Evolutionary conservation across 306 rosid species (phyloP), one percentile per base, ranked within the genome.

Genomic region (Vigna radiata): DNA sequence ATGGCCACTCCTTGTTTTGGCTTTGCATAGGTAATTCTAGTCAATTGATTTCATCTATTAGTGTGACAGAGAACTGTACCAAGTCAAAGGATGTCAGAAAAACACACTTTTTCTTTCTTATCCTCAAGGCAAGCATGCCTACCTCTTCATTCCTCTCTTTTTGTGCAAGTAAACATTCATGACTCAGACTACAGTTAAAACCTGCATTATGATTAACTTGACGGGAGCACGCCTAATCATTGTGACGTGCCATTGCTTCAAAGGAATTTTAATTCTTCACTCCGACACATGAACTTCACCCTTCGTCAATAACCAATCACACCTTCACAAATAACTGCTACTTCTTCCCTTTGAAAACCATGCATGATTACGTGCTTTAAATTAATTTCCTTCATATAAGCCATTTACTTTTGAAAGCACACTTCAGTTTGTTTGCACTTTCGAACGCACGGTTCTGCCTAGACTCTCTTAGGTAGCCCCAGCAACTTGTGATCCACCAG

Each of bases 141-240:
- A 39, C 25, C 23, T 68, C 54, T 69, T n/a, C 18, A 54, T 18
- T 37, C 31, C 80, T 70, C 70, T 74, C 44, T 65, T 27, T 47
- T n/a, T 14, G 47, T 56, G 74, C 70, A 67, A 77, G 75, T 62
- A 62, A 43, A 43, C 14, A 33, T 60, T 41, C 19, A 76, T 78
- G 79, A 36, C 61, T 8, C 58, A 21, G 25, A n/a, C 17, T 16
- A 72, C 56, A 79, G 86, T 64, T 70, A 78, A 77, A 37, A 72
- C 61, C 74, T 39, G 63, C 71, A 75, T 77, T 65, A 83, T 76
- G 23, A 64, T 64, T 75, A 79, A 79, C 78, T 79, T 79, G 78
- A 86, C 79, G 83, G 78, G 73, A 66, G 90, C 97, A 90, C 87
- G 93, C 93, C 86, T 87, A 89, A 90, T 92, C 43, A 88, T 87